These are phyloP conservation scores for Chrysopogon serrulatus DNA, from an alignment of 176 grass and related monocot genomes.

Conservation along the genomic window DNA sequence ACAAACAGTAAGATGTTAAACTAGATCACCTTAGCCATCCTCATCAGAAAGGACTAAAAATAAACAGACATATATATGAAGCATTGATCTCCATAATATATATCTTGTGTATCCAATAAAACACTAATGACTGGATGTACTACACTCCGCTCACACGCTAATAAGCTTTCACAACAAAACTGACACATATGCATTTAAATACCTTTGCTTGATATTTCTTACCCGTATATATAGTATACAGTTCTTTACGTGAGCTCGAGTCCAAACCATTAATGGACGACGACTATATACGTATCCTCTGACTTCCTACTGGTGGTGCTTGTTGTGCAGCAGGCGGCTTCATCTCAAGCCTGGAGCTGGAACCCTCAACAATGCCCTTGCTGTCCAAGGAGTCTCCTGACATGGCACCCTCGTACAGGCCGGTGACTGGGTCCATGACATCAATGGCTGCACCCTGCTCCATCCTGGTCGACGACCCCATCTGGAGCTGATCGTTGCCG, in stretches of 20 bases:
- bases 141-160: background rate
- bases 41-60: background rate
- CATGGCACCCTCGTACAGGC: conserved; percentile 50
- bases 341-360: conserved; percentile 55
- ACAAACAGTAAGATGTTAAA: background rate
- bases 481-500: conserved; percentile 39
- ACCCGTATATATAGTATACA: conserved; percentile 52
- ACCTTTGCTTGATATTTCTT: background rate
- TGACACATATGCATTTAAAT: background rate
- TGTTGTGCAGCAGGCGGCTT: conserved; percentile 45
- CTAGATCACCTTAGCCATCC: conserved; percentile 1
- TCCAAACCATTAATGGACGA: conserved; percentile 38
- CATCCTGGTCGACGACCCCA: conserved; percentile 18
- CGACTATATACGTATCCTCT: conserved; percentile 43
- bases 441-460: background rate
- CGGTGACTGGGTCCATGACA: conserved; percentile 51
- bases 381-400: conserved; percentile 51
- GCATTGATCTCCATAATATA: background rate
- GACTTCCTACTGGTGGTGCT: conserved; percentile 45
- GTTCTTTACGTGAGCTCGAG: conserved; percentile 38
- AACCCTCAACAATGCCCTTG: conserved; percentile 45
- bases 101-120: background rate
- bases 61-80: background rate
- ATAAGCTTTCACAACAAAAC: conserved; percentile 11
- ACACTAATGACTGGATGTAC: background rate